These are phyloP conservation scores for Mesembryanthemum crystallinum DNA, from an alignment of 148 eudicot species.

Conservation along the genomic window DNA sequence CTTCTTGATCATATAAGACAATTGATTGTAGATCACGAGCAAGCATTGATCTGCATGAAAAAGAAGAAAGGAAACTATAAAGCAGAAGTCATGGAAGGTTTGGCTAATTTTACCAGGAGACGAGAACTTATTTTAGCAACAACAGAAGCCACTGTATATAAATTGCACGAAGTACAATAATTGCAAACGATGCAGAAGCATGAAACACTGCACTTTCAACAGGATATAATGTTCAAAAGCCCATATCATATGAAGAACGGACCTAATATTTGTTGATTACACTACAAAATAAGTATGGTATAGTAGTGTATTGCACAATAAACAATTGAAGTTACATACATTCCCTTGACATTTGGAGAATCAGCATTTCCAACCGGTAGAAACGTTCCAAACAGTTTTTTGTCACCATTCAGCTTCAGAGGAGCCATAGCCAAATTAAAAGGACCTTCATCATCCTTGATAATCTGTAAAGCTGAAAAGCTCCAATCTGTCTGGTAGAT, in stretches of 20 bases:
- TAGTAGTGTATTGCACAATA: not conserved
- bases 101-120: not conserved
- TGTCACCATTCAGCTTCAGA: constrained; percentile 73
- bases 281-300: not conserved
- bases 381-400: constrained; percentile 88
- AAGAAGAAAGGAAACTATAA: not conserved
- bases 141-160: not conserved
- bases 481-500: constrained; percentile 99
- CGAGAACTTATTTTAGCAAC: not conserved
- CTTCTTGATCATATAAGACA: constrained; percentile 87
- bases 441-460: constrained; percentile 87
- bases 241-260: not conserved
- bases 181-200: not conserved
- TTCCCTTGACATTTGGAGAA: constrained; percentile 78
- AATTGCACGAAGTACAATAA: not conserved
- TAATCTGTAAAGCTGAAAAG: constrained; percentile 76
- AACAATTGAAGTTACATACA: constrained; percentile 45
- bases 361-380: constrained; percentile 69
- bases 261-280: not conserved
- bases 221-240: not conserved
- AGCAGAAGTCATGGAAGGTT: not conserved
- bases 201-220: not conserved
- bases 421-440: constrained; percentile 98
- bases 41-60: constrained; percentile 77
- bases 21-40: constrained; percentile 94